Evolutionary conservation across 1,284 basidiomycete species (phyloP).

Genomic region (Exobasidium rhododendri): DNA sequence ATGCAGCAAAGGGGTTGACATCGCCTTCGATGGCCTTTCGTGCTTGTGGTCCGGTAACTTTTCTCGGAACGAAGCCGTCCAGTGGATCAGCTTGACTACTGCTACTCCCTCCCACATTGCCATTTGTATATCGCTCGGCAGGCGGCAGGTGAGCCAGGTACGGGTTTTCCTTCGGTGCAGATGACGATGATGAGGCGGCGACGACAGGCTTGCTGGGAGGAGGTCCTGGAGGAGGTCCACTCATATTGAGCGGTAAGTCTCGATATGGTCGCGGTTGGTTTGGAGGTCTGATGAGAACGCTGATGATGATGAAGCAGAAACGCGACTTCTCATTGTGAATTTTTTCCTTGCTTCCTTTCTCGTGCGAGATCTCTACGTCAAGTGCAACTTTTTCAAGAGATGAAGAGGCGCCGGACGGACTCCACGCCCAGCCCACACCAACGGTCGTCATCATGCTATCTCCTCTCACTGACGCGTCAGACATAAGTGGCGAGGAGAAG

Average conservation of each 20-base stretch:
- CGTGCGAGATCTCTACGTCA: too few relatives aligned
- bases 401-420: too few relatives aligned
- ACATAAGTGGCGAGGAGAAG: too few relatives aligned
- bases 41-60: conserved; percentile 71
- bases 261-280: not conserved
- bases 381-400: too few relatives aligned
- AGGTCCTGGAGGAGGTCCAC: conserved; percentile 9
- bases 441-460: too few relatives aligned
- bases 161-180: conserved; percentile 35
- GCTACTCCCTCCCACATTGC: conserved; percentile 15
- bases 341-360: too few relatives aligned
- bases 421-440: too few relatives aligned
- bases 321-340: too few relatives aligned
- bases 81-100: conserved; percentile 60
- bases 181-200: conserved; percentile 1
- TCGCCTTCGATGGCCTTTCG: conserved; percentile 73
- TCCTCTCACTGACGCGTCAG: too few relatives aligned
- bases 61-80: conserved; percentile 73
- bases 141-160: conserved; percentile 42
- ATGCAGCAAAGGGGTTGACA: conserved; percentile 71
- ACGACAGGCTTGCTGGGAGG: conserved; percentile 8
- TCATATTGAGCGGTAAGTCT: not conserved
- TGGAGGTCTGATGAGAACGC: too few relatives aligned
- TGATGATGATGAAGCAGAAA: not conserved
- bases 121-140: conserved; percentile 14